Conservation (phyloP, 768 basidiomycete genomes). For the Lyophyllum semitale region DNA sequence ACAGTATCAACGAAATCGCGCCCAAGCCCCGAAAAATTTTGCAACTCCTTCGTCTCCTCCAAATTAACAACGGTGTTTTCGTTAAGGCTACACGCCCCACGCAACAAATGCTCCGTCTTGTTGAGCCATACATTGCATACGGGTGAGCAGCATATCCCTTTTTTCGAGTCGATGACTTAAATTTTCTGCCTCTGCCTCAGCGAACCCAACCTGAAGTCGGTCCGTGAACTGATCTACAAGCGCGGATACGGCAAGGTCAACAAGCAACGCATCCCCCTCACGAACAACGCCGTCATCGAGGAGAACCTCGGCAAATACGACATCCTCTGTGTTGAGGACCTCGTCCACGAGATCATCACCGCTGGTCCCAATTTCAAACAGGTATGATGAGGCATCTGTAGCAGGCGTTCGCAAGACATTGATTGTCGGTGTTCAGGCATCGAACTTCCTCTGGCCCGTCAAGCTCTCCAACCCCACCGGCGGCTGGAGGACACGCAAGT, state of each 20-base stretch:
- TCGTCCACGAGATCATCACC: constrained; percentile 95
- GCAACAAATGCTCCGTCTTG: constrained; percentile 95
- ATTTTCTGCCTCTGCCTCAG: constrained; percentile 36
- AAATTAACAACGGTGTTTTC: constrained; percentile 99
- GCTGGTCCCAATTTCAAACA: constrained; percentile 99
- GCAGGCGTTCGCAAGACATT: background rate
- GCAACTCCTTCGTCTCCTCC: constrained; percentile 96
- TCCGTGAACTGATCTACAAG: constrained; percentile 98
- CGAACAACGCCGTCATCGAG: constrained; percentile 94
- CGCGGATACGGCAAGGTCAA: constrained; percentile 98
- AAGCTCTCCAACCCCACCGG: constrained; percentile 99
- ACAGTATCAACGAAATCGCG: constrained; percentile 98
- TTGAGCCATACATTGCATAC: constrained; percentile 97
- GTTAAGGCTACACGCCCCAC: constrained; percentile 96
- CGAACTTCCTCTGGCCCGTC: constrained; percentile 99
- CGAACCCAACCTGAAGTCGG: constrained; percentile 94
- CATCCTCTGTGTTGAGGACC: constrained; percentile 95
- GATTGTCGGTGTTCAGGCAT: constrained; percentile 47
- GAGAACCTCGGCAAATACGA: constrained; percentile 87
- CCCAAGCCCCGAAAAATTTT: constrained; percentile 99
- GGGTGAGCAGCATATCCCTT: constrained; percentile 54
- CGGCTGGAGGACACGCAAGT: constrained; percentile 97
- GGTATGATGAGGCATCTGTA: constrained; percentile 44
- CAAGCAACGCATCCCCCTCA: constrained; percentile 95
- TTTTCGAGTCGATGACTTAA: background rate